These are phyloP conservation scores for Microcyclosporella mali DNA, from an alignment of 2,329 filamentous ascomycete genomes.

Conservation along the genomic window DNA sequence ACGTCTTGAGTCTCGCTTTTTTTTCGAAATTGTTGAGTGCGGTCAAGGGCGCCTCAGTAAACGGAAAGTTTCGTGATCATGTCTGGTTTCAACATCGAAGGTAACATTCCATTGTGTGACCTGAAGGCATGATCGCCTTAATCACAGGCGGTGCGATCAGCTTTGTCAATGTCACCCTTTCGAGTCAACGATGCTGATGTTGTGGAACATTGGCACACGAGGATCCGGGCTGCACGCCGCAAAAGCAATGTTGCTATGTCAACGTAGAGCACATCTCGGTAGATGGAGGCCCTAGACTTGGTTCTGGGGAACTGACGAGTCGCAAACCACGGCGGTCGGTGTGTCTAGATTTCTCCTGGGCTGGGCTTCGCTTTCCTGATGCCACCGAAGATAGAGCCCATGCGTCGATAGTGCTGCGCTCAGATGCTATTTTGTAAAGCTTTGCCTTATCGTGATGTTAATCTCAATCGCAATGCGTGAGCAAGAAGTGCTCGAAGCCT, in stretches of 20 bases:
- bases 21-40: neutral
- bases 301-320: constrained; percentile 20
- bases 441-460: constrained; percentile 42
- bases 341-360: constrained; percentile 23
- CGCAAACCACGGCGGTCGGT: too few relatives aligned
- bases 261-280: constrained; percentile 64
- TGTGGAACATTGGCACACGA: constrained; percentile 47
- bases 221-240: constrained; percentile 75
- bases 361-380: constrained; percentile 41
- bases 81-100: constrained; percentile 57
- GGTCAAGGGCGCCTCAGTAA: neutral
- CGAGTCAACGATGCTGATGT: neutral
- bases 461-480: constrained; percentile 42
- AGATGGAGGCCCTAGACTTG: constrained; percentile 53
- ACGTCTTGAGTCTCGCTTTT: neutral
- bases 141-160: constrained; percentile 61
- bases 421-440: constrained; percentile 33
- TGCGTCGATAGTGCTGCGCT: constrained; percentile 33
- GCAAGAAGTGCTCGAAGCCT: constrained; percentile 40
- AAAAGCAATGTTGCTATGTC: constrained; percentile 59
- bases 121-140: constrained; percentile 77
- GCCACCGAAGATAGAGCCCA: constrained; percentile 41
- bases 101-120: constrained; percentile 81
- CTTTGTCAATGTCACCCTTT: neutral
- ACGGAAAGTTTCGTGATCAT: constrained; percentile 8